phyloP scores from a whole-genome alignment of 495 filamentous ascomycete genomes.

The Aspergillus hancockii region DNA sequence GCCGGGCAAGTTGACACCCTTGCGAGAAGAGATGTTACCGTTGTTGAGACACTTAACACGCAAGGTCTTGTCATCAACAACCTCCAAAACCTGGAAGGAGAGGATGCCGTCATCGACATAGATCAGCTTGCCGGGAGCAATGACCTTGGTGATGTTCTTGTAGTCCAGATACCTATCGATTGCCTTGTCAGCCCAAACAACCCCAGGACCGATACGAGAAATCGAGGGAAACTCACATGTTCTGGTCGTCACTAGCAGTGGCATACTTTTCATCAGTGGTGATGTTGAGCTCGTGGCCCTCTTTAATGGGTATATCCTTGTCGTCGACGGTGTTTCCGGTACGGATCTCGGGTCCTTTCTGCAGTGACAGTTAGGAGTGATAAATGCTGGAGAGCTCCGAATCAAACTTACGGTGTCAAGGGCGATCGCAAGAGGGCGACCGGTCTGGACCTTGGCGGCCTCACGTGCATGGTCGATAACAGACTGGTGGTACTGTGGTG shows the following conservation, averaged over 20 bases:
- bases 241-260: constrained; percentile 76
- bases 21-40: constrained; percentile 95
- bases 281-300: constrained; percentile 84
- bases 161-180: constrained; percentile 89
- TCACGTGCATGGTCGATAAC: constrained; percentile 92
- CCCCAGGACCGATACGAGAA: constrained; percentile 4
- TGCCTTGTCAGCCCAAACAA: constrained; percentile 6
- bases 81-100: constrained; percentile 86
- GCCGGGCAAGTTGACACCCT: constrained; percentile 98
- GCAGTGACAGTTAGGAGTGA: constrained; percentile 15
- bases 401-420: constrained; percentile 73
- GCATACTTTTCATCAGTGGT: constrained; percentile 97
- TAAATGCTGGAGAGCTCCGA: not conserved
- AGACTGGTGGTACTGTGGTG: constrained; percentile 75
- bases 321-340: constrained; percentile 89
- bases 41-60: constrained; percentile 87
- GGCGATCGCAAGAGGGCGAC: constrained; percentile 92
- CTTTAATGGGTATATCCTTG: constrained; percentile 81
- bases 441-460: constrained; percentile 71
- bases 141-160: constrained; percentile 99
- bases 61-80: constrained; percentile 86
- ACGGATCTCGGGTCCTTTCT: constrained; percentile 97
- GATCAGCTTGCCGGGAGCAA: constrained; percentile 87
- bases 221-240: constrained; percentile 70
- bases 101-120: constrained; percentile 98